Base-by-base conservation (phyloP, 345 rosid species). In the Hypericum perforatum region DNA sequence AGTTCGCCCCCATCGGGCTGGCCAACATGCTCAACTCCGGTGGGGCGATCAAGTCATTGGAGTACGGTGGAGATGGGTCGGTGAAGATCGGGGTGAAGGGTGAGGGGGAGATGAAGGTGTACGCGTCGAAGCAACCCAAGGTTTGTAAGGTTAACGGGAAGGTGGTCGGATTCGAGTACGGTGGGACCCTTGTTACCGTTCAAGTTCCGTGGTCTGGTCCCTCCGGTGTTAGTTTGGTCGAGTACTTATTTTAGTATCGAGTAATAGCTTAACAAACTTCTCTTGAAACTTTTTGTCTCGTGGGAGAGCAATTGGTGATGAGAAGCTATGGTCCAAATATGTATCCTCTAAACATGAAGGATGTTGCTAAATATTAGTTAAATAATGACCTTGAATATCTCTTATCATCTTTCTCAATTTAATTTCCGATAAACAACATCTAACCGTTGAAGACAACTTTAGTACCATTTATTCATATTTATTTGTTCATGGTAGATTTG, bases 1-100 rank as follows among this genome's bases (percentile, higher is more conserved):
- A 69, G 37, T 88, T 92, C 46, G 95, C 98, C 2, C 97, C 97
- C 0, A 75, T 88, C 29, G 95, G 98, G 9, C 67, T 88, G 29
- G 82, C 73, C 56, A 82, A 85, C 75, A 92, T 88, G 98, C 91
- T 88, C 44, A 92, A 92, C 71, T 58, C 74, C 1, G 94, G 98
- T 3, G 98, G 97, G 1, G 95, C 98, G 4, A 66, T 88, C 46
- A 80, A 62, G 42, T 80, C 89, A 14, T 6, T 82, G 68, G 56
- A 50, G 14, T 72, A 71, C 41, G 41, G 60, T 29, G 76, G n/a
- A n/a, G n/a, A 66, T 1, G 43, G 53, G n/a, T 75, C 67, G 1
- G 87, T 72, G 13, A 52, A 57, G 52, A 58, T 85, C 5, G 80
- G 74, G 37, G 76, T 88, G 22, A 80, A 65, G 65, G 97, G 98